Conservation (phyloP, 2,329 filamentous ascomycete genomes). For the Aschersonia sp. region DNA sequence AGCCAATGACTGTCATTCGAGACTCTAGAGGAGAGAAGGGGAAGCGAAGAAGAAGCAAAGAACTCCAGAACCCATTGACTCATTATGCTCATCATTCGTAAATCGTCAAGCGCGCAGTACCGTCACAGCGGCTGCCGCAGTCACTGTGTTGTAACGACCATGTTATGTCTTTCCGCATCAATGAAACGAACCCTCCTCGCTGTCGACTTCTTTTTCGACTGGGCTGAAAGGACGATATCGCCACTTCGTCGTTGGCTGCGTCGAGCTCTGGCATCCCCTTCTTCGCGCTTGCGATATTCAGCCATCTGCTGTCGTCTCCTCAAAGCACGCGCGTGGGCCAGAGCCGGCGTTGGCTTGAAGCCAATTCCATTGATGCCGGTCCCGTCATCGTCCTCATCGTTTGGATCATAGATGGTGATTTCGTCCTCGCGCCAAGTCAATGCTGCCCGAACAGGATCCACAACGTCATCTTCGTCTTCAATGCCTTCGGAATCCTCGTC, state of each 20-base stretch:
- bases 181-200: constrained; percentile 24
- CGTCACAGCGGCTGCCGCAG: neutral
- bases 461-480: constrained; percentile 21
- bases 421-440: constrained; percentile 56
- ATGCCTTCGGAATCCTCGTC: constrained; percentile 6
- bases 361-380: constrained; percentile 54
- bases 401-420: constrained; percentile 50
- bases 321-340: constrained; percentile 41
- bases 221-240: constrained; percentile 11
- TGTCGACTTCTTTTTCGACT: constrained; percentile 13
- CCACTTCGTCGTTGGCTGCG: constrained; percentile 36
- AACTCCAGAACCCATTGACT: no score
- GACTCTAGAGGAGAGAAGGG: no score
- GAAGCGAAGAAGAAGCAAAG: no score
- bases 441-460: constrained; percentile 41
- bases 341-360: constrained; percentile 47
- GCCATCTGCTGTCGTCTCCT: constrained; percentile 46
- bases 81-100: no score
- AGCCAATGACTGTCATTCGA: no score
- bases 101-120: neutral
- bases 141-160: constrained; percentile 17
- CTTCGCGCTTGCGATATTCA: constrained; percentile 47
- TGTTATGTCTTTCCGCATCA: constrained; percentile 20
- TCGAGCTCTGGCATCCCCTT: constrained; percentile 41
- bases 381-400: constrained; percentile 52